These are phyloP conservation scores for Hypoxylon crocopeplum DNA, from an alignment of 495 filamentous ascomycete genomes.

Conservation along the genomic window DNA sequence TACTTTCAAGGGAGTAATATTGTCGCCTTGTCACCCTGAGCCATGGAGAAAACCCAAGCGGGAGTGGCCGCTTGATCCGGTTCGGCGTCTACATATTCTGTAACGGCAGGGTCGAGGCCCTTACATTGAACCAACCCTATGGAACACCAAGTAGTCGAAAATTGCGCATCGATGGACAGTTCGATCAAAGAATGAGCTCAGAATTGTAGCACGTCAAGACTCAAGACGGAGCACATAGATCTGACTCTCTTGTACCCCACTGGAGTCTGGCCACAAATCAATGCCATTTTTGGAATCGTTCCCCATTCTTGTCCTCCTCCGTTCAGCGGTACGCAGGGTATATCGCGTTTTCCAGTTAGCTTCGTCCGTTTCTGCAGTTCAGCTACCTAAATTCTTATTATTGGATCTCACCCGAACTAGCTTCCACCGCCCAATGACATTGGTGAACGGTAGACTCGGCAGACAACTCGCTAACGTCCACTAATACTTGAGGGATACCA, in stretches of 20 bases:
- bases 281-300: background rate
- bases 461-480: constrained; percentile 7
- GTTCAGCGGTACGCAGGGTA: constrained; percentile 4
- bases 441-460: constrained; percentile 14
- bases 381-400: constrained; percentile 22
- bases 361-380: constrained; percentile 28
- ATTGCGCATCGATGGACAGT: no score
- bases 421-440: constrained; percentile 16
- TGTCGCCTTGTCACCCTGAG: background rate
- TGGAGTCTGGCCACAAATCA: no score
- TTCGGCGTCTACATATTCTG: background rate
- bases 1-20: background rate
- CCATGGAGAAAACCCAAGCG: constrained; percentile 13
- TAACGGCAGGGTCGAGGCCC: background rate
- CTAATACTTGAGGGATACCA: constrained; percentile 10
- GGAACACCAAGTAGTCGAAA: no score
- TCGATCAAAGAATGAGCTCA: no score
- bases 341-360: no score
- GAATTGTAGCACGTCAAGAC: no score
- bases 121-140: constrained; percentile 2
- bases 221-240: no score
- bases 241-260: no score
- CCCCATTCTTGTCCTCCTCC: background rate
- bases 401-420: constrained; percentile 25
- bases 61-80: constrained; percentile 11